Evolutionary conservation across 1,139 yeast species (phyloP).

Genomic region (Schwanniomyces etchellsii): DNA sequence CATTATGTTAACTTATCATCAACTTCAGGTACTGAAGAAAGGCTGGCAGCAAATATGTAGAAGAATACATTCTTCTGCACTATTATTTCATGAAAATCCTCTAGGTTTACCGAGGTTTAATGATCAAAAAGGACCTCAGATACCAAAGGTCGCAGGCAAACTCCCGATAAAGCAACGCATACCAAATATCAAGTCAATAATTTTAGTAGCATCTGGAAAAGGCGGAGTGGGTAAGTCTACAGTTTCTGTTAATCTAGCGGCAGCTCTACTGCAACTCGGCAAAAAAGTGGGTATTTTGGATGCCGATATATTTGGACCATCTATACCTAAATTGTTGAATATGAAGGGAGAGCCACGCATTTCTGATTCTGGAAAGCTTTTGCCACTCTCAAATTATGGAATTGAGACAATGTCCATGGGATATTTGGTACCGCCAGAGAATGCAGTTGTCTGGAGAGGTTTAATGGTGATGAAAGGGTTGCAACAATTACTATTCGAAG

Average conservation of each 20-base stretch:
- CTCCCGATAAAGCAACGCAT: conserved; percentile 52
- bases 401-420: conserved; percentile 90
- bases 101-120: conserved; percentile 47
- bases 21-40: too few species aligned
- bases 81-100: conserved; percentile 33
- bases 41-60: too few species aligned
- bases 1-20: too few species aligned
- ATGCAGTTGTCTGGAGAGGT: conserved; percentile 84
- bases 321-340: conserved; percentile 64
- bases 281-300: conserved; percentile 66
- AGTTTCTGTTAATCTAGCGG: conserved; percentile 60
- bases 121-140: conserved; percentile 18
- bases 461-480: conserved; percentile 83
- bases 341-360: conserved; percentile 64
- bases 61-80: too few species aligned
- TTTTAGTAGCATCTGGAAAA: conserved; percentile 74
- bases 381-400: conserved; percentile 76
- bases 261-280: conserved; percentile 52
- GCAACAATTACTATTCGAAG: conserved; percentile 77
- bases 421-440: conserved; percentile 59
- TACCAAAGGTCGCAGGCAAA: conserved; percentile 40
- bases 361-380: conserved; percentile 46
- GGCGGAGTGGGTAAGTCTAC: conserved; percentile 71
- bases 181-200: conserved; percentile 55
- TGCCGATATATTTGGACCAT: conserved; percentile 83